phyloP scores from a whole-genome alignment of 2,329 filamentous ascomycete species.

The Ophiostoma ulmi region DNA sequence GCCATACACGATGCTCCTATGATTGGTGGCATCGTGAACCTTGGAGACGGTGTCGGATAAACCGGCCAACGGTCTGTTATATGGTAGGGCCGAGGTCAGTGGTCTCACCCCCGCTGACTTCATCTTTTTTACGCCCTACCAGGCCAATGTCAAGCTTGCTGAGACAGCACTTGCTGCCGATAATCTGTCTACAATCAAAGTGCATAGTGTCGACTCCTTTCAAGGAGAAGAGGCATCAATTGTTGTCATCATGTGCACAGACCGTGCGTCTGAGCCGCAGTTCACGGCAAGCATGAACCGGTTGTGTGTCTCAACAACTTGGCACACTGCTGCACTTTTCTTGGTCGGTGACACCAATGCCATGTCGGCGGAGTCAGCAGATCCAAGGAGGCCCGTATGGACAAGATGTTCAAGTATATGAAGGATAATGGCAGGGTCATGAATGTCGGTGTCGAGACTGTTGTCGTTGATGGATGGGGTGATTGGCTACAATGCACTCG shows the following conservation, averaged over 20 bases:
- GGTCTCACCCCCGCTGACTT: background rate
- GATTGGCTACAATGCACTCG: too few species aligned
- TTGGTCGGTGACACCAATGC: background rate
- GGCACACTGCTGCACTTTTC: background rate
- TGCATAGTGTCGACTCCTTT: background rate
- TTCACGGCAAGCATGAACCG: background rate
- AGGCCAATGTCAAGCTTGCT: background rate
- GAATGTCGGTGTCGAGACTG: too few species aligned
- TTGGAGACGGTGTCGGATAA: too few species aligned
- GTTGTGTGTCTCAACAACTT: background rate
- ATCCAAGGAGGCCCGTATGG: background rate
- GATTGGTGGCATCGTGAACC: too few species aligned
- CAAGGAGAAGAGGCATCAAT: background rate
- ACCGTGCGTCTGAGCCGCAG: background rate
- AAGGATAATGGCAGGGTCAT: background rate
- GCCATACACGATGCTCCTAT: too few species aligned
- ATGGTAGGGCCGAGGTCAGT: background rate
- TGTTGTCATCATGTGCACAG: background rate
- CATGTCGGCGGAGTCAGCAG: background rate
- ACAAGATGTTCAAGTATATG: background rate
- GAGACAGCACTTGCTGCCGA: background rate
- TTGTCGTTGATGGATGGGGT: too few species aligned
- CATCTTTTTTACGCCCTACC: background rate
- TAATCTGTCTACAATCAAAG: background rate
- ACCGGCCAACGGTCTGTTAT: too few species aligned